These are phyloP conservation scores for Chalaropsis ovoidea DNA, from an alignment of 2,329 filamentous ascomycete genomes.

Conservation along the genomic window DNA sequence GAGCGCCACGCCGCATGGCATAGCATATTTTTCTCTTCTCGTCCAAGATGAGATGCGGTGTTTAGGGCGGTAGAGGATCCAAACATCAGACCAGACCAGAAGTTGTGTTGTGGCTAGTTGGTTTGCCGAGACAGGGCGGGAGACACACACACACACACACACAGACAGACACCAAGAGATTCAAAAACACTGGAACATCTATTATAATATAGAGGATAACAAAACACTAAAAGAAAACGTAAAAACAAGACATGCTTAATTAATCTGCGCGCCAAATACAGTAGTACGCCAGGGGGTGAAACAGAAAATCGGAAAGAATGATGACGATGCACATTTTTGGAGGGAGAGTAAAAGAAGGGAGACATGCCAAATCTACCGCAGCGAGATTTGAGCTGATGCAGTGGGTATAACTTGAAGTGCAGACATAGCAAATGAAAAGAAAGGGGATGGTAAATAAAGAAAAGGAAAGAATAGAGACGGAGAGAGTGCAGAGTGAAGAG, in stretches of 20 bases:
- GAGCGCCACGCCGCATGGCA: no score
- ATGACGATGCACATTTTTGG: slow-evolving; percentile 4
- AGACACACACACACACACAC: background rate
- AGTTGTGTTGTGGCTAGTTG: no score
- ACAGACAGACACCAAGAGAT: background rate
- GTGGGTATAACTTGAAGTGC: slow-evolving; percentile 10
- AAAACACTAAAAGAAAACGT: background rate
- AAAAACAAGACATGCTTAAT: slow-evolving; percentile 18
- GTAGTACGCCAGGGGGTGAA: slow-evolving; percentile 4
- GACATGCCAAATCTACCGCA: slow-evolving; percentile 1
- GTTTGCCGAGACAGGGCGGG: no score
- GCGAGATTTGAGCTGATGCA: slow-evolving; percentile 12
- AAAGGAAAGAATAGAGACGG: slow-evolving; percentile 2
- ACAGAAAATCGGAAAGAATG: slow-evolving; percentile 2
- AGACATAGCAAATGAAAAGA: slow-evolving; percentile 10
- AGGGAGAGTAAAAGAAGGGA: background rate
- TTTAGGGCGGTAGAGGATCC: no score
- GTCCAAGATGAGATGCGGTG: no score
- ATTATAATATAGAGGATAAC: slow-evolving; percentile 12
- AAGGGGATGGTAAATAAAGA: background rate
- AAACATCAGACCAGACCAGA: no score
- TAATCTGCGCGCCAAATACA: slow-evolving; percentile 3
- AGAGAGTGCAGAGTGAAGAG: background rate
- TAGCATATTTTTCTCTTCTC: no score
- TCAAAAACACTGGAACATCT: background rate